Evolutionary conservation across 139 green algal species (phyloP).

Genomic region (Bryopsis sp.): DNA sequence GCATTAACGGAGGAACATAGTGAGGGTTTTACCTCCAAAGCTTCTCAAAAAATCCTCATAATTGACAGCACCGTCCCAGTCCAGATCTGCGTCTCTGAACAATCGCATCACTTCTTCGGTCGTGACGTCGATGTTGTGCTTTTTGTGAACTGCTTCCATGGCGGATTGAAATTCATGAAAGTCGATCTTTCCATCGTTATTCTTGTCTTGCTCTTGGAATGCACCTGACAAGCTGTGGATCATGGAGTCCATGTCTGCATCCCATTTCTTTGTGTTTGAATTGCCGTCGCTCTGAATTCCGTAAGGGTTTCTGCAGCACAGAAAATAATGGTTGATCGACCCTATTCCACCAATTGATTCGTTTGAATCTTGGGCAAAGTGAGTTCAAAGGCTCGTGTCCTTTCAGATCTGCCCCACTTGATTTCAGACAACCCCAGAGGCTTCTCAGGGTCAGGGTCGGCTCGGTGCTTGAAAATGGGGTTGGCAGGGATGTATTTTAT

Average conservation of each 20-base stretch:
- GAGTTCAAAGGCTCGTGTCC: too few species aligned
- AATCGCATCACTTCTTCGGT: neutral
- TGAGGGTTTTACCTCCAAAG: neutral
- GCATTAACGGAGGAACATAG: neutral
- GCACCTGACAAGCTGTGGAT: too few species aligned
- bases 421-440: neutral
- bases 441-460: neutral
- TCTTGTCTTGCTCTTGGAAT: neutral
- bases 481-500: neutral
- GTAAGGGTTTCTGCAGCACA: too few species aligned
- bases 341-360: too few species aligned
- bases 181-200: neutral
- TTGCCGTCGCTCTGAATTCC: too few species aligned
- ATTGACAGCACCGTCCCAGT: neutral
- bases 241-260: too few species aligned
- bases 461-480: neutral
- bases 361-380: too few species aligned
- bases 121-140: neutral
- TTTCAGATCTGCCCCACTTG: neutral
- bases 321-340: too few species aligned
- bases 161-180: neutral
- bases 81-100: neutral
- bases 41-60: neutral
- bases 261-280: too few species aligned
- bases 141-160: neutral